Base-by-base conservation (phyloP, 257 asterid genomes). In the Lantana camara region DNA sequence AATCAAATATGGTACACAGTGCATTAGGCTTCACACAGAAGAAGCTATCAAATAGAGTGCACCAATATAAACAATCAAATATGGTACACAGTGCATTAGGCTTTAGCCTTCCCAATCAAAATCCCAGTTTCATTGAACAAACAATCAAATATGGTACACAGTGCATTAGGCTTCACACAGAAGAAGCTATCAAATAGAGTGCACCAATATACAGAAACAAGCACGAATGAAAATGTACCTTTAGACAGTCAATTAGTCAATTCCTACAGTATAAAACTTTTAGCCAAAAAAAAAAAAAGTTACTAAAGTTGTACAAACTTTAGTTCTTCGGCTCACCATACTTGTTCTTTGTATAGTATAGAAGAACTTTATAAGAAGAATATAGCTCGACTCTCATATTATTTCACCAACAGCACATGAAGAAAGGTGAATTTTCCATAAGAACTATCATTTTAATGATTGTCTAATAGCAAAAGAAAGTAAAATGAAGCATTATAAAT, bases 351-450 rank as follows among this genome's bases (percentile, higher is more conserved):
- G 9, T n/a, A n/a, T n/a, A n/a, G n/a, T n/a, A n/a, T n/a, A n/a
- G n/a, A n/a, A 30, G 51, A 3, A 56, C 48, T 45, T 56, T 7
- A 45, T 13, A 54, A 13, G 29, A 20, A 27, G 17, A 19, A 44
- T 20, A 20, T 7, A 12, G 16, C 23, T 55, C 22, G 44, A 20
- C 14, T 13, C 47, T 63, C 16, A 47, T 20, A 12, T 52, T 20
- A 62, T 7, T 56, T 53, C 42, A 47, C 45, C 49, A 58, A 42
- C 20, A 64, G 16, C 47, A 49, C 10, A 32, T 37, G 45, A 34
- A 53, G 42, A 50, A 57, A 59, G 55, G 47, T 21, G 12, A 29
- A 73, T 57, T 16, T 42, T 59, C 46, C 55, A 48, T 3, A 22
- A 9, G 23, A 45, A 57, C 57, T 50, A 27, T 40, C 69, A 27